These are phyloP conservation scores for Xylariales sp. DNA, from an alignment of 2,329 filamentous ascomycete species.

Conservation along the genomic window DNA sequence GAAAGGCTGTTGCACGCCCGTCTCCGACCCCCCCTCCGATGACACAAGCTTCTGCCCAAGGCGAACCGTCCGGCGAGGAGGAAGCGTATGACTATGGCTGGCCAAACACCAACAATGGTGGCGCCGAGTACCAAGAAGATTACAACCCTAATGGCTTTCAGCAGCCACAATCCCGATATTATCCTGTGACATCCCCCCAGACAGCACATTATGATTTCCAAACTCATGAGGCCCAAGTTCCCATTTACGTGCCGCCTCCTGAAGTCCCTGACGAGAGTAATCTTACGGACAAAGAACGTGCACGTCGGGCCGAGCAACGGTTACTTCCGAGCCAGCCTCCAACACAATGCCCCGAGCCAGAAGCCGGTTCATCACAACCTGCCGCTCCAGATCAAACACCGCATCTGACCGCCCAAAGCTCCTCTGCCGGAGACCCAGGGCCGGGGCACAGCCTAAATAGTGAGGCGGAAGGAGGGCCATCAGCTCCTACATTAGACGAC, in stretches of 20 bases:
- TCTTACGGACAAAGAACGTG: slow-evolving; percentile 83
- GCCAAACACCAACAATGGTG: slow-evolving; percentile 49
- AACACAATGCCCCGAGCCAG: slow-evolving; percentile 46
- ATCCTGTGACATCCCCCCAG: slow-evolving; percentile 45
- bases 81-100: slow-evolving; percentile 47
- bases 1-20: slow-evolving; percentile 45
- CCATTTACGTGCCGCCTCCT: slow-evolving; percentile 70
- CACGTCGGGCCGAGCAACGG: slow-evolving; percentile 80
- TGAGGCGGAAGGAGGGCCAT: slow-evolving; percentile 47
- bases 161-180: slow-evolving; percentile 44
- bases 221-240: slow-evolving; percentile 51
- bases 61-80: slow-evolving; percentile 32
- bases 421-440: background rate
- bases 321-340: slow-evolving; percentile 85
- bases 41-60: slow-evolving; percentile 41
- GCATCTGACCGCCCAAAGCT: background rate
- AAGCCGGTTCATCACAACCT: slow-evolving; percentile 57
- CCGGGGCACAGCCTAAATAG: background rate
- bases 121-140: slow-evolving; percentile 43
- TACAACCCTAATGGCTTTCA: slow-evolving; percentile 38
- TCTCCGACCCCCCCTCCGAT: slow-evolving; percentile 41
- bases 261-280: slow-evolving; percentile 68
- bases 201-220: slow-evolving; percentile 52
- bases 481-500: slow-evolving; percentile 61
- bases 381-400: slow-evolving; percentile 34